A percentile compares a stretch with the other conserved stretches of the same genome.
These are phyloP conservation scores for Cordyceps javanica DNA, from an alignment of 2,329 filamentous ascomycete species.

Conservation along the genomic window DNA sequence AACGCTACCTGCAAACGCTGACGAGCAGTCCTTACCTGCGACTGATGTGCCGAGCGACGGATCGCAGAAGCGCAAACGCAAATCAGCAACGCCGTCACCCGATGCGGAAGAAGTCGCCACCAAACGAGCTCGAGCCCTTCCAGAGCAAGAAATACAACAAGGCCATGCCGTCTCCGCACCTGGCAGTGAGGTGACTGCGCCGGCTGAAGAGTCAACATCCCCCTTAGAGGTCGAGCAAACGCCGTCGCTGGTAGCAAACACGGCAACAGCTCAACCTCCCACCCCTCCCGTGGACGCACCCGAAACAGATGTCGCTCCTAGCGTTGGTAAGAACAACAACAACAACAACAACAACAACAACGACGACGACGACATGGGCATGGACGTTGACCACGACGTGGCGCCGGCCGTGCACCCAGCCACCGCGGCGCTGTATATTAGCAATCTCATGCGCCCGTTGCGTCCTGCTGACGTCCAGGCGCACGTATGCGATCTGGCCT, in stretches of 20 bases:
- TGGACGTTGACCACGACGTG: conserved; percentile 31
- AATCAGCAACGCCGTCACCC: conserved; percentile 56
- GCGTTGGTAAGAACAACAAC: conserved; percentile 15
- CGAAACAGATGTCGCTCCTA: background rate
- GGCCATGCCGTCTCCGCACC: background rate
- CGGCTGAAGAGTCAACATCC: conserved; percentile 9
- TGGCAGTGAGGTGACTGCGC: conserved; percentile 9
- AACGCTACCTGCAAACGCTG: background rate
- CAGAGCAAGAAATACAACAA: conserved; percentile 17
- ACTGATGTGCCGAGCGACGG: conserved; percentile 27
- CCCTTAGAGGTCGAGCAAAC: conserved; percentile 7
- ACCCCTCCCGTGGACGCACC: background rate
- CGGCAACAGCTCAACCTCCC: background rate
- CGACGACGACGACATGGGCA: conserved; percentile 20
- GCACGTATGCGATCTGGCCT: conserved; percentile 65
- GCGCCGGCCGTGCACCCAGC: conserved; percentile 62
- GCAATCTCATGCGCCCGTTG: conserved; percentile 82
- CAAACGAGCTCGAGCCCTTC: conserved; percentile 47
- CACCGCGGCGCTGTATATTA: conserved; percentile 78
- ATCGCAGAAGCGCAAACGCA: conserved; percentile 59
- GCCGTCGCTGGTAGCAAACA: conserved; percentile 1
- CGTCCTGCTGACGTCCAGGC: conserved; percentile 59
- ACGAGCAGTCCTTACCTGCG: background rate
- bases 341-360: conserved; percentile 11
- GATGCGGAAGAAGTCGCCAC: conserved; percentile 44